Evolutionary conservation across 257 asterid genomes (phyloP).

Genomic region (Nemophila menziesii): DNA sequence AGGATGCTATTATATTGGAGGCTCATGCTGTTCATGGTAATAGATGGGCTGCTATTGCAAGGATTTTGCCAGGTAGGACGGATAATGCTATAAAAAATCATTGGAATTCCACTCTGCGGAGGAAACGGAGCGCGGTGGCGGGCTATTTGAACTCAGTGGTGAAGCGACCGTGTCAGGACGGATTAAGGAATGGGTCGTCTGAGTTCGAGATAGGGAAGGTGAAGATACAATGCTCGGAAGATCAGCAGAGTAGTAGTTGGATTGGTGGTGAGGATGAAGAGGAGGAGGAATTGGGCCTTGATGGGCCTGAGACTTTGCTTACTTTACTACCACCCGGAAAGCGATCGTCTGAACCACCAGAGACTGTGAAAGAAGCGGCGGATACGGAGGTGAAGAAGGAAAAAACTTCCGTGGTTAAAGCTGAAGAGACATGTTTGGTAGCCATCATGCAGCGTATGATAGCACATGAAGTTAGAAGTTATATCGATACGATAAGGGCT

Average conservation of each 20-base stretch:
- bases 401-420: slow-evolving; percentile 16
- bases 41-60: slow-evolving; percentile 53
- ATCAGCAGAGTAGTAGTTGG: slow-evolving; percentile 27
- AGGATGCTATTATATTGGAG: slow-evolving; percentile 33
- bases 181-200: slow-evolving; percentile 17
- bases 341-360: slow-evolving; percentile 6
- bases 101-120: slow-evolving; percentile 49
- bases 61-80: slow-evolving; percentile 49
- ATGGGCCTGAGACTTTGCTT: slow-evolving; percentile 29
- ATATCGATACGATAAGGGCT: slow-evolving; percentile 36
- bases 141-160: slow-evolving; percentile 1
- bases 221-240: slow-evolving; percentile 34
- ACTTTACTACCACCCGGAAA: slow-evolving; percentile 38
- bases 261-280: slow-evolving; percentile 22
- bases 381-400: slow-evolving; percentile 10
- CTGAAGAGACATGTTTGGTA: slow-evolving; percentile 30
- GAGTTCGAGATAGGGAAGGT: slow-evolving; percentile 16
- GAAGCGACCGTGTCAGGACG: slow-evolving; percentile 18
- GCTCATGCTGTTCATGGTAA: slow-evolving; percentile 51
- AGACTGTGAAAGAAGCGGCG: slow-evolving; percentile 8
- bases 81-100: slow-evolving; percentile 61
- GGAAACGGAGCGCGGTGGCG: slow-evolving; percentile 14
- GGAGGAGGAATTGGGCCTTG: slow-evolving; percentile 15
- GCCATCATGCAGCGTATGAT: slow-evolving; percentile 42
- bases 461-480: slow-evolving; percentile 55